Percentiles rank a stretch among this genome's conserved stretches.
Evolutionary conservation across 2,329 filamentous ascomycete genomes (phyloP).

Genomic region (Ophiostoma himal-ulmi): DNA sequence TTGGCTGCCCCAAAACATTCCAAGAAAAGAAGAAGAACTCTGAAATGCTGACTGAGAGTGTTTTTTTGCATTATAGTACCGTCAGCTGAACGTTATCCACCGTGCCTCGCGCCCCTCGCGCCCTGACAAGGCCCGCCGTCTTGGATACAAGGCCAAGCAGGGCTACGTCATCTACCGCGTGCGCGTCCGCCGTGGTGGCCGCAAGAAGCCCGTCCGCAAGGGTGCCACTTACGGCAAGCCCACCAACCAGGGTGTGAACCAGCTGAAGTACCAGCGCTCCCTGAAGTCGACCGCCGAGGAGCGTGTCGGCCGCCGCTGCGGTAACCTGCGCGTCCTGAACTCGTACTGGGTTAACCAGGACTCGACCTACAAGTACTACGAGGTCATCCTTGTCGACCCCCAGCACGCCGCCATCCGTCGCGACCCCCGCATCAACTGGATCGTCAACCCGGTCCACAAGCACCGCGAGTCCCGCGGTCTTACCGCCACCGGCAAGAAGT

Average conservation of each 20-base stretch:
- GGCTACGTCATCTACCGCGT: constrained; percentile 99
- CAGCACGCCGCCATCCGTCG: constrained; percentile 99
- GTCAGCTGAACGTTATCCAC: constrained; percentile 99
- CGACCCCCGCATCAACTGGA: constrained; percentile 99
- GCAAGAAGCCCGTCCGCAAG: constrained; percentile 94
- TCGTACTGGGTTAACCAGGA: constrained; percentile 99
- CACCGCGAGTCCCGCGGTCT: constrained; percentile 97
- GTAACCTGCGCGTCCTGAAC: constrained; percentile 99
- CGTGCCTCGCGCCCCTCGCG: constrained; percentile 95
- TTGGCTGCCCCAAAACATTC: not conserved
- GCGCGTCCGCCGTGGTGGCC: constrained; percentile 95
- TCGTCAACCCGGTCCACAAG: constrained; percentile 99
- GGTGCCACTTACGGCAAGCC: constrained; percentile 99
- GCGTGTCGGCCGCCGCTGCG: constrained; percentile 98
- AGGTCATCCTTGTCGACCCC: constrained; percentile 99
- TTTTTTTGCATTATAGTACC: constrained; percentile 87
- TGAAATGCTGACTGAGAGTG: constrained; percentile 71
- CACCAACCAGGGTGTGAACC: constrained; percentile 99
- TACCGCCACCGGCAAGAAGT: constrained; percentile 98
- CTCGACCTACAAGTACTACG: constrained; percentile 99
- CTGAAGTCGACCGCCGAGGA: constrained; percentile 97
- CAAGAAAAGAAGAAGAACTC: constrained; percentile 11
- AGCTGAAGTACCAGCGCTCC: constrained; percentile 99
- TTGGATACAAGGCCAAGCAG: constrained; percentile 99
- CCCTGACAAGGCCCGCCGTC: constrained; percentile 99